Conservation (phyloP, 1,139 yeast genomes). For the Wickerhamiella infanticola region DNA sequence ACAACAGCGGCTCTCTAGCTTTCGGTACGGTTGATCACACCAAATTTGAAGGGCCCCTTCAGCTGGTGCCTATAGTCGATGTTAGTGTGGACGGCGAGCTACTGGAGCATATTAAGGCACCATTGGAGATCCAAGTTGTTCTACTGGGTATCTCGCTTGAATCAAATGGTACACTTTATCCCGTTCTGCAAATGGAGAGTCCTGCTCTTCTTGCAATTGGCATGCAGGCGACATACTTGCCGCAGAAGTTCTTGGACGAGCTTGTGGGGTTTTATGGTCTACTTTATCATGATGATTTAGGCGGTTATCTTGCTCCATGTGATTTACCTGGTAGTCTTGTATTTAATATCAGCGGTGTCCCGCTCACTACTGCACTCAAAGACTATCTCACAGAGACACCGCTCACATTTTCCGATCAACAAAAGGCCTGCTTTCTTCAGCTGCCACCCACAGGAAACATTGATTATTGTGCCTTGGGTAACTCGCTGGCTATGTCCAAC, state of each 20-base stretch:
- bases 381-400: background rate
- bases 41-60: constrained; percentile 33
- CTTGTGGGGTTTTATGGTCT: constrained; percentile 1
- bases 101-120: constrained; percentile 1
- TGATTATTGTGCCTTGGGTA: constrained; percentile 1
- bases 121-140: constrained; percentile 3
- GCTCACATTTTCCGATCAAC: background rate
- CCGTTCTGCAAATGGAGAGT: background rate
- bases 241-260: constrained; percentile 1
- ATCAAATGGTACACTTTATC: background rate
- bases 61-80: constrained; percentile 15
- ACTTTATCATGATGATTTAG: background rate
- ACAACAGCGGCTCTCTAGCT: constrained; percentile 28
- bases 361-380: background rate
- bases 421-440: background rate
- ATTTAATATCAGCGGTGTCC: constrained; percentile 4
- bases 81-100: constrained; percentile 2
- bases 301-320: constrained; percentile 1
- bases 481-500: constrained; percentile 1
- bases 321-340: background rate
- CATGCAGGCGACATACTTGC: constrained; percentile 2
- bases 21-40: constrained; percentile 44
- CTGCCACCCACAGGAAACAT: background rate
- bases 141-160: constrained; percentile 2
- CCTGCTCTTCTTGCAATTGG: constrained; percentile 3